phyloP scores from a whole-genome alignment of 306 rosid species.

The Clitoria ternatea region DNA sequence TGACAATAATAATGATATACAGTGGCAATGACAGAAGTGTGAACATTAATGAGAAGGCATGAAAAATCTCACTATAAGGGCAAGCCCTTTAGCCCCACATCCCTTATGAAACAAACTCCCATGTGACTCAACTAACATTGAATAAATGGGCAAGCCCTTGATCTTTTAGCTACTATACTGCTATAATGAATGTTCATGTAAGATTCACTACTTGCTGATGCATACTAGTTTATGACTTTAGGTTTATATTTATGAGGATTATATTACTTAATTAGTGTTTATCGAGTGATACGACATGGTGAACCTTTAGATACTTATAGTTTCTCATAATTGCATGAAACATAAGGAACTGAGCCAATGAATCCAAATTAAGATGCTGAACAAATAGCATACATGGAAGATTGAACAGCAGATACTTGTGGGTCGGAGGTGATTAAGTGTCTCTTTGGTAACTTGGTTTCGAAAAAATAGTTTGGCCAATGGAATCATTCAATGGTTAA shows the following conservation, averaged over 20 bases:
- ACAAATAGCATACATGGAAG: background rate
- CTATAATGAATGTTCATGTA: slow-evolving; percentile 2
- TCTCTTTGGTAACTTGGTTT: no score
- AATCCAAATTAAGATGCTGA: background rate
- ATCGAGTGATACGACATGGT: background rate
- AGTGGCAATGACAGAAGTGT: background rate
- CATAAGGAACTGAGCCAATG: background rate
- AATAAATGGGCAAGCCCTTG: slow-evolving; percentile 14
- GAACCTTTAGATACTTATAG: background rate
- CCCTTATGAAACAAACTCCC: no score
- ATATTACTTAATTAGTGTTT: background rate
- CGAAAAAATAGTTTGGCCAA: no score
- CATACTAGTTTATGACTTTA: background rate
- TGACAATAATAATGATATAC: slow-evolving; percentile 15
- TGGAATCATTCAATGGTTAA: no score
- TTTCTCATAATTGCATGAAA: background rate
- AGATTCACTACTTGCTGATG: background rate
- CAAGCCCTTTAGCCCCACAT: background rate
- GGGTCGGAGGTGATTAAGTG: no score
- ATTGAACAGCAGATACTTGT: background rate
- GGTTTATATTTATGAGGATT: background rate
- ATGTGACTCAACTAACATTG: slow-evolving; percentile 30
- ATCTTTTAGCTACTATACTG: background rate
- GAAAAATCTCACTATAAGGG: no score
- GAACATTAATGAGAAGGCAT: slow-evolving; percentile 23